A percentile compares a stretch with the other conserved stretches of the same genome.
These are phyloP conservation scores for Penicillium crystallinum DNA, from an alignment of 495 filamentous ascomycete species.

Conservation along the genomic window DNA sequence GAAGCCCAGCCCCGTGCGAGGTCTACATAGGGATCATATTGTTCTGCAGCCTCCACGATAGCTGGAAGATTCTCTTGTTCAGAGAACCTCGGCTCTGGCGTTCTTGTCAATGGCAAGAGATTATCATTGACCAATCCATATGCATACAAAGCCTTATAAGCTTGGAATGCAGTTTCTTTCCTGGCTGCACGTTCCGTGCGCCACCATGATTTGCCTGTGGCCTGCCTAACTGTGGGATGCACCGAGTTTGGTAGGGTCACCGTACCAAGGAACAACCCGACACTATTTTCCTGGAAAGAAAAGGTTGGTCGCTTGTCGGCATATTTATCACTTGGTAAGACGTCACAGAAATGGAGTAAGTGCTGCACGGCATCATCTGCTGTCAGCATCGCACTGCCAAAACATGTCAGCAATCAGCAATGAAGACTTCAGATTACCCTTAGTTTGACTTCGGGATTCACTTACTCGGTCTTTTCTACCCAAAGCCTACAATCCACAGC, in stretches of 20 bases:
- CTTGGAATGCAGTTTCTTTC: slow-evolving; percentile 80
- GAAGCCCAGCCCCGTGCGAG: slow-evolving; percentile 52
- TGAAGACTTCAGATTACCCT: not conserved
- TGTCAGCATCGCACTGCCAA: slow-evolving; percentile 64
- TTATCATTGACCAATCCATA: slow-evolving; percentile 74
- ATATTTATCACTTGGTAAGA: slow-evolving; percentile 53
- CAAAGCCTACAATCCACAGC: slow-evolving; percentile 42
- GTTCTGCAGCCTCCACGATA: slow-evolving; percentile 46
- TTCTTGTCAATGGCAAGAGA: slow-evolving; percentile 55
- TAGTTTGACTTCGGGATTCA: not conserved
- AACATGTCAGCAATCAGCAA: not conserved
- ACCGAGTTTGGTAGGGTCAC: slow-evolving; percentile 72
- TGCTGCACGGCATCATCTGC: slow-evolving; percentile 67
- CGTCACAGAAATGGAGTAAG: slow-evolving; percentile 76
- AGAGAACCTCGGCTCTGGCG: slow-evolving; percentile 15
- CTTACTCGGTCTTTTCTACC: slow-evolving; percentile 51
- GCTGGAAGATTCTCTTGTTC: slow-evolving; percentile 15
- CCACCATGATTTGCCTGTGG: slow-evolving; percentile 54
- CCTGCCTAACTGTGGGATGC: slow-evolving; percentile 53
- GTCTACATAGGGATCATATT: slow-evolving; percentile 61
- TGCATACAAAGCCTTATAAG: slow-evolving; percentile 65
- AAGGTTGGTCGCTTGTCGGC: slow-evolving; percentile 48
- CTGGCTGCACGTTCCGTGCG: slow-evolving; percentile 66
- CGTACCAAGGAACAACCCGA: slow-evolving; percentile 17
- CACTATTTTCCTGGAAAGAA: slow-evolving; percentile 27